These are phyloP conservation scores for Jamesozyma hellenica DNA, from an alignment of 805 yeast species.

Conservation along the genomic window DNA sequence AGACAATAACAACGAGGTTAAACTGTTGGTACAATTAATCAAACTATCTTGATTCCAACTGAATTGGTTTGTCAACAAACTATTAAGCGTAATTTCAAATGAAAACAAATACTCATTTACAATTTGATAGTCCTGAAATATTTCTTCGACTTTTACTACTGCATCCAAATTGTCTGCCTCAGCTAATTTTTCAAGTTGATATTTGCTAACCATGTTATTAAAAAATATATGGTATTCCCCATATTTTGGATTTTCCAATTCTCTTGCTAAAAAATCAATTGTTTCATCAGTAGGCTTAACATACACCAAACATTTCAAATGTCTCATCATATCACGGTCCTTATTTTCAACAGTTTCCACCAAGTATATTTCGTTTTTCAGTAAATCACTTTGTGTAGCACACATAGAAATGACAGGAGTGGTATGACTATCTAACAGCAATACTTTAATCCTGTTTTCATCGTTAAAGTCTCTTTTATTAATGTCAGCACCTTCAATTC, in stretches of 20 bases:
- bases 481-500: conserved; percentile 4
- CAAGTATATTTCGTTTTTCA: conserved; percentile 75
- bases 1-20: conserved; percentile 38
- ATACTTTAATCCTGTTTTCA: conserved; percentile 48
- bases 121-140: conserved; percentile 75
- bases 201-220: conserved; percentile 64
- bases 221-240: conserved; percentile 68
- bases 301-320: conserved; percentile 71
- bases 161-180: conserved; percentile 83
- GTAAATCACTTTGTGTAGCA: conserved; percentile 75
- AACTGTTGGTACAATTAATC: conserved; percentile 16
- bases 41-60: conserved; percentile 23
- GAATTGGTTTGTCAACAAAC: conserved; percentile 19
- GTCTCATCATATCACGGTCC: conserved; percentile 61
- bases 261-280: conserved; percentile 49
- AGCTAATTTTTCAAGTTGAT: conserved; percentile 76
- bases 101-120: conserved; percentile 61
- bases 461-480: conserved; percentile 12
- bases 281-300: conserved; percentile 63
- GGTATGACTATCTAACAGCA: conserved; percentile 70
- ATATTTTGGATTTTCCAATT: conserved; percentile 70
- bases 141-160: conserved; percentile 64
- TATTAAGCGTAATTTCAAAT: conserved; percentile 24
- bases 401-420: conserved; percentile 80
- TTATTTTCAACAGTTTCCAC: conserved; percentile 60